A percentile compares a stretch with the other conserved stretches of the same genome.
Evolutionary conservation across 352 stramenopile genomes (phyloP).

Genomic region (Globisporangium mamillatum): DNA sequence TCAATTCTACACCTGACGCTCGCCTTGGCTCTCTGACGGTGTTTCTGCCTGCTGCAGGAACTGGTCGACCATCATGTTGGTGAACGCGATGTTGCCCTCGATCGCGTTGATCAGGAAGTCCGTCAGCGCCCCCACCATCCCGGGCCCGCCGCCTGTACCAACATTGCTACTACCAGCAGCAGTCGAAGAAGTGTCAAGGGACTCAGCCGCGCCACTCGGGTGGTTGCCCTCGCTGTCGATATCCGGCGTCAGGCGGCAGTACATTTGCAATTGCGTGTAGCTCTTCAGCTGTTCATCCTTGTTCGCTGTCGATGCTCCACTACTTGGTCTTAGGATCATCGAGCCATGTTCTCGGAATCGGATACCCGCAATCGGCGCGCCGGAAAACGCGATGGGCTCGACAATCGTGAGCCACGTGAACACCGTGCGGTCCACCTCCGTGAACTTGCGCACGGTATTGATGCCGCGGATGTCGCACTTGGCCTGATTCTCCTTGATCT

Average conservation of each 20-base stretch:
- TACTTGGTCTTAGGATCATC: neutral
- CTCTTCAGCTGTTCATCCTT: neutral
- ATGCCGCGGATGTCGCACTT: neutral
- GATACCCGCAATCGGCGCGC: neutral
- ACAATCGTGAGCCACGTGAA: neutral
- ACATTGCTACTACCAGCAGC: neutral
- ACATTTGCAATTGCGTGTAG: neutral
- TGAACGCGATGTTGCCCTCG: slow-evolving; percentile 2
- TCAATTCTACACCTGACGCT: too few relatives aligned
- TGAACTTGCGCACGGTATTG: neutral
- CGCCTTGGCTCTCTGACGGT: neutral
- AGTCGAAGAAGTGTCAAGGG: neutral
- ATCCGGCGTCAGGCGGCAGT: neutral
- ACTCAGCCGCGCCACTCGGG: neutral
- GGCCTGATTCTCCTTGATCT: slow-evolving; percentile 1
- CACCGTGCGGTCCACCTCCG: neutral
- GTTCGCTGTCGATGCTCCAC: neutral
- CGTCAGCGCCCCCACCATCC: neutral
- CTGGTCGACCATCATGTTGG: slow-evolving; percentile 6
- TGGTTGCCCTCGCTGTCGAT: neutral
- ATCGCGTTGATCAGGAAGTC: slow-evolving; percentile 7
- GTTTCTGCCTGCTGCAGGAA: neutral
- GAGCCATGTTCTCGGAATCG: neutral
- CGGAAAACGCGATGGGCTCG: slow-evolving; percentile 2
- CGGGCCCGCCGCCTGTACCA: neutral